phyloP scores from a whole-genome alignment of 2,329 filamentous ascomycete species.

The Metarhizium album region DNA sequence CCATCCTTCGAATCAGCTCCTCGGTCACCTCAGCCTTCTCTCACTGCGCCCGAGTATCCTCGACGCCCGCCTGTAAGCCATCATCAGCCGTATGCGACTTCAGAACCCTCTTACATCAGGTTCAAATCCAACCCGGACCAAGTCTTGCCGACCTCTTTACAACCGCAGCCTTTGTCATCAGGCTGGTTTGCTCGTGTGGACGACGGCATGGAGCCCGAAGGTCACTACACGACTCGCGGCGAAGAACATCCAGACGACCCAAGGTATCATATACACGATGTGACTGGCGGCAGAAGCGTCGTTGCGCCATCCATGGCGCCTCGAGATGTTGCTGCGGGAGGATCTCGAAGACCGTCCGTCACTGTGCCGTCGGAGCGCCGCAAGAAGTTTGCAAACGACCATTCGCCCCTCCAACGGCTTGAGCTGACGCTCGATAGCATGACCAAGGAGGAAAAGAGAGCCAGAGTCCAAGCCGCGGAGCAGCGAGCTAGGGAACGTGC shows the following conservation, averaged over 20 bases:
- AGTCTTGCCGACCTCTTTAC: conserved; percentile 2
- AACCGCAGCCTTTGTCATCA: not conserved
- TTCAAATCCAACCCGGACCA: conserved; percentile 8
- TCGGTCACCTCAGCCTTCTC: conserved; percentile 25
- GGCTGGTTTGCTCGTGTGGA: not conserved
- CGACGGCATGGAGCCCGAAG: conserved; percentile 17
- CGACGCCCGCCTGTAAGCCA: conserved; percentile 48
- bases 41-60: conserved; percentile 50
- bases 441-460: conserved; percentile 90
- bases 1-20: conserved; percentile 10
- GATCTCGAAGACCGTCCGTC: conserved; percentile 27
- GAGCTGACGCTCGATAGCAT: conserved; percentile 86
- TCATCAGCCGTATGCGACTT: conserved; percentile 32
- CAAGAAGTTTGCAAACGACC: conserved; percentile 62
- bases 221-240: conserved; percentile 14
- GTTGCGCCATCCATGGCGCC: conserved; percentile 7
- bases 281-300: conserved; percentile 13
- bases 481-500: conserved; percentile 54
- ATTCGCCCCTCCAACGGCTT: conserved; percentile 86
- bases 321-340: conserved; percentile 13
- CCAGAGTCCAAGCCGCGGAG: conserved; percentile 74
- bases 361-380: conserved; percentile 31
- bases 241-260: conserved; percentile 2
- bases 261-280: conserved; percentile 12
- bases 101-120: conserved; percentile 15